phyloP scores from a whole-genome alignment of 805 yeast species.

The Nakazawaea ambrosiae region DNA sequence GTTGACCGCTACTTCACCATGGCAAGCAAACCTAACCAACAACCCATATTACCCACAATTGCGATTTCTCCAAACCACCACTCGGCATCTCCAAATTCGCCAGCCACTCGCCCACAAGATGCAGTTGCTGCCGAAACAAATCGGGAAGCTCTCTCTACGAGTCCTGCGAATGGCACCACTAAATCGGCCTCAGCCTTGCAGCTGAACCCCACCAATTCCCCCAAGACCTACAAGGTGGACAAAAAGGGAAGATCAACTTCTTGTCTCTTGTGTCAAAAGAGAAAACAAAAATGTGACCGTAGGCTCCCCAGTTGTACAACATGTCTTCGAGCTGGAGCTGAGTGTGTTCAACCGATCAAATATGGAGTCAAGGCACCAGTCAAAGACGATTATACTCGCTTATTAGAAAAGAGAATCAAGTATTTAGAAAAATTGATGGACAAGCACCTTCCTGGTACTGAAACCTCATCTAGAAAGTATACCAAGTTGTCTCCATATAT shows the following conservation, averaged over 20 bases:
- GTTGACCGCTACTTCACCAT: too few species aligned
- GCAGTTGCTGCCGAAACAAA: too few species aligned
- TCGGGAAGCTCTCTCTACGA: too few species aligned
- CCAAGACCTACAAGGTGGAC: slow-evolving; percentile 14
- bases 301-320: slow-evolving; percentile 58
- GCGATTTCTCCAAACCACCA: too few species aligned
- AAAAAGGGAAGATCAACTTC: slow-evolving; percentile 53
- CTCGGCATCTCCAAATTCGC: too few species aligned
- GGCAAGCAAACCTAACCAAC: too few species aligned
- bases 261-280: slow-evolving; percentile 47
- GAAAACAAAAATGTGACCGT: slow-evolving; percentile 63
- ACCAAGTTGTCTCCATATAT: slow-evolving; percentile 8
- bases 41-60: too few species aligned
- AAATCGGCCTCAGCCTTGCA: too few species aligned
- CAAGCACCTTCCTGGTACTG: slow-evolving; percentile 9
- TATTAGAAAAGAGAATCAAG: slow-evolving; percentile 48
- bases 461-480: slow-evolving; percentile 3
- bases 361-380: slow-evolving; percentile 37
- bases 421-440: slow-evolving; percentile 43
- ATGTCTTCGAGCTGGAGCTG: slow-evolving; percentile 55
- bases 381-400: slow-evolving; percentile 51
- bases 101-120: too few species aligned
- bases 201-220: neutral
- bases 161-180: too few species aligned
- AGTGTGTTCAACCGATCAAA: slow-evolving; percentile 58